Evolutionary conservation across 2,329 filamentous ascomycete species (phyloP).

Genomic region (Phialocephala subalpina): DNA sequence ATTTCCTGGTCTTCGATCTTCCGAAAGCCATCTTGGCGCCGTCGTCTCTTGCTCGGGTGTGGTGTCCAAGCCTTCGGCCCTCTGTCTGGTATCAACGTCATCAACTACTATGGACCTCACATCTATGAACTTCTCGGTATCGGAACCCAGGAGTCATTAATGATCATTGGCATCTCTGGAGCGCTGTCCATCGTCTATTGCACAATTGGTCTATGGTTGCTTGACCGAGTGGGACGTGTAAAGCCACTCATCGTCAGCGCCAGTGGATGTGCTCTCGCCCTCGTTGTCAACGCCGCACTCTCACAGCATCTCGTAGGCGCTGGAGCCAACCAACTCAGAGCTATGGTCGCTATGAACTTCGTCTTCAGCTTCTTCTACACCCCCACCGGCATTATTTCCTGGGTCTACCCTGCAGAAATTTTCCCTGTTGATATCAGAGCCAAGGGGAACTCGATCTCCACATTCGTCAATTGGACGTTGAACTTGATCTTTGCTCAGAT

Average conservation of each 20-base stretch:
- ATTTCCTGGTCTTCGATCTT: constrained; percentile 53
- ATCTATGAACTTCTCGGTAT: constrained; percentile 69
- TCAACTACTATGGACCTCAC: constrained; percentile 42
- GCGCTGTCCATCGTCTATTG: constrained; percentile 56
- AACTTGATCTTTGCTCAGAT: constrained; percentile 72
- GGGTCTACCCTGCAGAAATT: constrained; percentile 60
- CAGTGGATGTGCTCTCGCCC: constrained; percentile 57
- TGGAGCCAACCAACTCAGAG: constrained; percentile 52
- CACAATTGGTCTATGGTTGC: constrained; percentile 46
- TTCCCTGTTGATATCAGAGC: constrained; percentile 56
- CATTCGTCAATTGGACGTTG: constrained; percentile 76
- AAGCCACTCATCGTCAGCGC: constrained; percentile 51
- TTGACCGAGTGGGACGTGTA: constrained; percentile 45
- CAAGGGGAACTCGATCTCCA: constrained; percentile 69
- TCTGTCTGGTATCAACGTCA: constrained; percentile 54
- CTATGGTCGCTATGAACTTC: constrained; percentile 52
- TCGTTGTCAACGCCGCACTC: constrained; percentile 62
- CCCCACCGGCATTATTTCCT: constrained; percentile 58
- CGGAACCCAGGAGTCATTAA: constrained; percentile 52
- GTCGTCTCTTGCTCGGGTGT: constrained; percentile 54
- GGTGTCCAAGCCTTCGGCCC: constrained; percentile 58
- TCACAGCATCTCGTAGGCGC: constrained; percentile 54
- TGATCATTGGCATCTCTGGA: constrained; percentile 60
- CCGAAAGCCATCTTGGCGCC: constrained; percentile 52
- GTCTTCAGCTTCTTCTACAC: constrained; percentile 51